phyloP scores from a whole-genome alignment of 306 rosid genomes.

The Prunus salicina region DNA sequence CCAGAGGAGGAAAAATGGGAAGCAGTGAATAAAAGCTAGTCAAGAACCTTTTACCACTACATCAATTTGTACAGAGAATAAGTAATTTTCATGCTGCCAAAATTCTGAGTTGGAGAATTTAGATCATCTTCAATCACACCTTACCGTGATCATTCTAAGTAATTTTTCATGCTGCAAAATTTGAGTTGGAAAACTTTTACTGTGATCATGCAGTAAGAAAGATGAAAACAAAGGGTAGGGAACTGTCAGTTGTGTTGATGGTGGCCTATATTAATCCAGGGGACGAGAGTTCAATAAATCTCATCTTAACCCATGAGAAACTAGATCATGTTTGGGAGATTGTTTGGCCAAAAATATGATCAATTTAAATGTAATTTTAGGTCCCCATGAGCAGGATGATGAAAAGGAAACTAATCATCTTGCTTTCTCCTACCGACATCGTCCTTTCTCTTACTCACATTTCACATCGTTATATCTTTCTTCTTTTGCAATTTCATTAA shows the following conservation, averaged over 20 bases:
- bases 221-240: too few relatives aligned
- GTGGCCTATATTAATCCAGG: too few relatives aligned
- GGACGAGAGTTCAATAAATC: not conserved
- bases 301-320: not conserved
- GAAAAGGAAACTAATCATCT: not conserved
- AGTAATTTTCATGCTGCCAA: too few relatives aligned
- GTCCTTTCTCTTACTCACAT: not conserved
- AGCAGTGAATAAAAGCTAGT: too few relatives aligned
- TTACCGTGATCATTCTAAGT: too few relatives aligned
- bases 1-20: too few relatives aligned
- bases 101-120: not conserved
- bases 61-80: too few relatives aligned
- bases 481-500: not conserved
- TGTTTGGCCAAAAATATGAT: not conserved
- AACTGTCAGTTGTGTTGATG: too few relatives aligned
- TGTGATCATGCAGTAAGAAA: not conserved
- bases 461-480: not conserved
- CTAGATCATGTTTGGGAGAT: not conserved
- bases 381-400: not conserved
- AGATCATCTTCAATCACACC: not conserved
- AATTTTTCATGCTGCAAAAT: too few relatives aligned
- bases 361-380: not conserved
- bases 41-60: too few relatives aligned
- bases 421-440: not conserved
- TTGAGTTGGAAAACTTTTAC: too few relatives aligned